Percentiles rank a stretch among this genome's conserved stretches.
These are phyloP conservation scores for Neolentinus lepideus DNA, from an alignment of 1,284 basidiomycete species.

Conservation along the genomic window DNA sequence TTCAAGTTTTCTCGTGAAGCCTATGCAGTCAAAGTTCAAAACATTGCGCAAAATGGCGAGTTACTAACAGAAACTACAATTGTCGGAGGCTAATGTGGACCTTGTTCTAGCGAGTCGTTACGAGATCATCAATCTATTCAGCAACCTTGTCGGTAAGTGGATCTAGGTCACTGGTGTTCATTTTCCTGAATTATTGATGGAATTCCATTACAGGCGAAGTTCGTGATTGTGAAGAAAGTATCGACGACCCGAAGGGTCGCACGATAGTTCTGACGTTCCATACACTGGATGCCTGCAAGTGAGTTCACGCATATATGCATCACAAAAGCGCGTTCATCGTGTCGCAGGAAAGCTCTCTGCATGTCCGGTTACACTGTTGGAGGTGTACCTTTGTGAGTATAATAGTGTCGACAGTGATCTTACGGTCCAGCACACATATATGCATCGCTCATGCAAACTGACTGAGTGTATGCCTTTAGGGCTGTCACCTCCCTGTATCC, in stretches of 20 bases:
- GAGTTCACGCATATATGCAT: conserved; percentile 10
- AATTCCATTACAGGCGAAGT: conserved; percentile 34
- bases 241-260: conserved; percentile 32
- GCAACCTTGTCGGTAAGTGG: conserved; percentile 42
- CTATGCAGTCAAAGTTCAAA: conserved; percentile 35
- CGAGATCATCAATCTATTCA: conserved; percentile 51
- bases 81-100: conserved; percentile 1
- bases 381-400: conserved; percentile 45
- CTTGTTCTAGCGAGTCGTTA: conserved; percentile 29
- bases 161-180: not conserved
- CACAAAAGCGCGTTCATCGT: conserved; percentile 2
- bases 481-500: conserved; percentile 18
- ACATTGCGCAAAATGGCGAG: conserved; percentile 33
- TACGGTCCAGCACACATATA: conserved; percentile 10
- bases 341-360: conserved; percentile 50
- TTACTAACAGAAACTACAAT: conserved; percentile 1
- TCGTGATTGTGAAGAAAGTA: conserved; percentile 28
- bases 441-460: conserved; percentile 8
- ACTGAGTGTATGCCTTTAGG: conserved; percentile 21
- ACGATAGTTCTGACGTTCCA: conserved; percentile 44
- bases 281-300: conserved; percentile 42
- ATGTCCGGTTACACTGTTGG: conserved; percentile 60
- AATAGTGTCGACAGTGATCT: too few relatives aligned
- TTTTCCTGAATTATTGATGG: not conserved
- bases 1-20: conserved; percentile 29